Conservation (phyloP, 78 protist genomes). For the Isochrysis galbana region DNA sequence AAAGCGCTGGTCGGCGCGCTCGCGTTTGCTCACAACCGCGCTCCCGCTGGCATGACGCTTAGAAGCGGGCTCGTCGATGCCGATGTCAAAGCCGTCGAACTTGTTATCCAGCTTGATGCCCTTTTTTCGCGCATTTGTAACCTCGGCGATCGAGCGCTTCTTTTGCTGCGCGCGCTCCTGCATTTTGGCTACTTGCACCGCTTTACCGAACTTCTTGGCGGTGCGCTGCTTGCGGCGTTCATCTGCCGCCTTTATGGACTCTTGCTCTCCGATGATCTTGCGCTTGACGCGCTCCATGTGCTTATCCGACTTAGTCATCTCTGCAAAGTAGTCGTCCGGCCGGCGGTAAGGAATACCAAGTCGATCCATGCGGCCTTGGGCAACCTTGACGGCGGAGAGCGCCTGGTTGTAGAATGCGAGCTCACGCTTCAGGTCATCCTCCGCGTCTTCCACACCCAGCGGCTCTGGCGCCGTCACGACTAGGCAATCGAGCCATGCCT, state of each 20-base stretch:
- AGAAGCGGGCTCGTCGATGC: background rate
- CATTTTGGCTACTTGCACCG: background rate
- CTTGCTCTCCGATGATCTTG: constrained; percentile 55
- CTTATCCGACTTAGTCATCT: constrained; percentile 87
- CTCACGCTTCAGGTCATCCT: constrained; percentile 71
- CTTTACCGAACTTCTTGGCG: constrained; percentile 59
- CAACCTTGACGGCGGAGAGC: constrained; percentile 38
- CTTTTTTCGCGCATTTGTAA: background rate
- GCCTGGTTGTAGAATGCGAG: constrained; percentile 60
- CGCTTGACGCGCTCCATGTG: constrained; percentile 74
- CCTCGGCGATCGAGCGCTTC: background rate
- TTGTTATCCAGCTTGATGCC: background rate
- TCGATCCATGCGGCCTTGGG: background rate
- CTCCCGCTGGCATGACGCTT: background rate
- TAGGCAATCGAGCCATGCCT: constrained; percentile 58
- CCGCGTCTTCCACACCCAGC: constrained; percentile 37
- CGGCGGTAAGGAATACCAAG: constrained; percentile 40
- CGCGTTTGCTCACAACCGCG: no score
- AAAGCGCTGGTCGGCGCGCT: background rate
- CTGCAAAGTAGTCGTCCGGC: constrained; percentile 90
- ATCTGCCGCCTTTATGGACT: constrained; percentile 58
- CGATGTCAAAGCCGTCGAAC: background rate
- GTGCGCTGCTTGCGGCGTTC: constrained; percentile 67
- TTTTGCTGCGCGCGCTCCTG: background rate
- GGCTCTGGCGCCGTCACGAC: constrained; percentile 41